phyloP scores from a whole-genome alignment of 768 basidiomycete genomes.

The Leccinum arenicola region DNA sequence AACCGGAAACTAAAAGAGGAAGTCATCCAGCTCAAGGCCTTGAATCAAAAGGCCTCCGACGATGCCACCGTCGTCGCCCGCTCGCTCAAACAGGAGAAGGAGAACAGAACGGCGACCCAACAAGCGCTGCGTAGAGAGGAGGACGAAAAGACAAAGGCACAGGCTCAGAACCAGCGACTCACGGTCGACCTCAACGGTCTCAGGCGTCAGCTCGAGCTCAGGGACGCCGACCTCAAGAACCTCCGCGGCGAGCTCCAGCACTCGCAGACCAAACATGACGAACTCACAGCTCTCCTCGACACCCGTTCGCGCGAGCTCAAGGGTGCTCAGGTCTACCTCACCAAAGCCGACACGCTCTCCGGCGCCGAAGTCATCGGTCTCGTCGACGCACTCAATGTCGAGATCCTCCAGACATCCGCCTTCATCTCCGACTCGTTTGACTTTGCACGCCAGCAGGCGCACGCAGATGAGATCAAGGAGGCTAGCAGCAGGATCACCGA shows the following conservation, averaged over 20 bases:
- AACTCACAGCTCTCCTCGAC: conserved; percentile 31
- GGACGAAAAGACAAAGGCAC: conserved; percentile 17
- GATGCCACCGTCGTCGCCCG: conserved; percentile 13
- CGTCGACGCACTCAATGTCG: conserved; percentile 43
- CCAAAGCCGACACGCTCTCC: conserved; percentile 42
- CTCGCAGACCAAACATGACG: conserved; percentile 23
- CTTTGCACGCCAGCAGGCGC: conserved; percentile 23
- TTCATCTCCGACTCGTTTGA: conserved; percentile 42
- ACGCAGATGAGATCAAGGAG: conserved; percentile 27
- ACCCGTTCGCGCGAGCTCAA: conserved; percentile 39
- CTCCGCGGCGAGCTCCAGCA: conserved; percentile 28
- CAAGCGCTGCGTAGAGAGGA: conserved; percentile 21
- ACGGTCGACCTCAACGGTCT: conserved; percentile 12
- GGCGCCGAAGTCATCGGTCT: conserved; percentile 41
- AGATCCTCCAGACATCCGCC: conserved; percentile 46
- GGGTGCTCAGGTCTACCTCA: conserved; percentile 43
- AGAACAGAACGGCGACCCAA: conserved; percentile 13
- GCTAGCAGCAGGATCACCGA: conserved; percentile 28
- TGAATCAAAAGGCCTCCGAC: conserved; percentile 5
- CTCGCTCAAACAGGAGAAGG: conserved; percentile 19
- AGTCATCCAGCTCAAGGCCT: conserved; percentile 8
- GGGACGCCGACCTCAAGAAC: conserved; percentile 25
- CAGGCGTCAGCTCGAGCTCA: conserved; percentile 24
- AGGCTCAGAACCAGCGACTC: conserved; percentile 14
- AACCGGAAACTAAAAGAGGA: conserved; percentile 21